Base-by-base conservation (phyloP, 2,329 filamentous ascomycete species). In the Colletotrichum sp. region DNA sequence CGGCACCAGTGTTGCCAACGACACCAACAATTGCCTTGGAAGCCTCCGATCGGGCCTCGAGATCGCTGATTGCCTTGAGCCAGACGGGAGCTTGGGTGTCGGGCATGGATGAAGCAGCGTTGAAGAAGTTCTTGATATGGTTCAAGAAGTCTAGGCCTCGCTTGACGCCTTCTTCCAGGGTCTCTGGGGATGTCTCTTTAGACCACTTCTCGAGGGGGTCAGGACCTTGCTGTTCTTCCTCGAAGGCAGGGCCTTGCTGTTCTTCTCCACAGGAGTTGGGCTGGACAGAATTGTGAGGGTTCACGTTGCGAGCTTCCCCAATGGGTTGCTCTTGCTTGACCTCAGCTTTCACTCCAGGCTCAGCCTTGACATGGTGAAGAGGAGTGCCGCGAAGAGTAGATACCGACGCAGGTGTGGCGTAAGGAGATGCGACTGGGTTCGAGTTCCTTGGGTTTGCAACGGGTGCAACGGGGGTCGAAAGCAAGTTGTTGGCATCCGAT, bases 1-100 rank as follows among this genome's bases (percentile, higher is more conserved):
- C 92, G 2, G 90, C 89, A 0, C 92, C 92, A 0, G 92, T 93
- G 68, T 89, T 90, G 3, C 92, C 92, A 5, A 92, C 88, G 1
- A 93, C 89, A 8, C 91, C 92, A n/a, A 93, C 85, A 0, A 93
- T 84, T 1, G 72, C 67, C 32, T 70, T 70, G 30, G 65, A 36
- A 16, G 75, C 59, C 87, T 87, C 32, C 81, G 84, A 5, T 79
- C 79, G 28, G 83, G 83, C 7, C 80, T 80, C 4, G 7, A 77
- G 32, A 15, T 68, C 48, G 8, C 66, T 32, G n/a, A 76, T 76
- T 4, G 64, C 63, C 16, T 73, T 70, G 18, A 76, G 22, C 73
- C 73, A 77, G 12, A 28, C 26, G 13, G 39, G n/a, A 10, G 18
- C 64, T 26, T 72, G 55, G 15, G 66, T 76, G n/a, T 72, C 68